Percentiles rank a stretch among this genome's conserved stretches.
These are phyloP conservation scores for Penicillium paradoxum DNA, from an alignment of 495 filamentous ascomycete genomes.

Conservation along the genomic window DNA sequence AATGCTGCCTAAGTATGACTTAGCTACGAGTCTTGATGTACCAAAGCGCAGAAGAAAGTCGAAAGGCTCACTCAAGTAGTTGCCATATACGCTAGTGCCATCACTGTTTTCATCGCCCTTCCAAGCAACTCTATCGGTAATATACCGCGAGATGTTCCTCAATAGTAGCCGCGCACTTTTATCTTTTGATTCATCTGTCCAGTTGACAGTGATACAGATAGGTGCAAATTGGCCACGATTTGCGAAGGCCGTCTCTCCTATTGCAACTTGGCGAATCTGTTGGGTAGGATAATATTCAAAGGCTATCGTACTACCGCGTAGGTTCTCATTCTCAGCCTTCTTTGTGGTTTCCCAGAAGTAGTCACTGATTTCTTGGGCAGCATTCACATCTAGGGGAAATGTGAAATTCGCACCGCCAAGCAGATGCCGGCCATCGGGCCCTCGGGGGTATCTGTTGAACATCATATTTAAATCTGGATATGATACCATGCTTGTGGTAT, in stretches of 20 bases:
- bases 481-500: background rate
- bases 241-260: background rate
- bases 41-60: background rate
- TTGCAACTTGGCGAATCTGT: background rate
- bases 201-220: conserved; percentile 1
- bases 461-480: conserved; percentile 3
- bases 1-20: background rate
- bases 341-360: conserved; percentile 3
- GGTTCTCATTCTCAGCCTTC: background rate
- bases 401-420: conserved; percentile 3
- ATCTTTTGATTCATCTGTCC: conserved; percentile 1
- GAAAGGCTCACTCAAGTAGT: conserved; percentile 24
- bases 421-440: background rate
- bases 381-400: background rate
- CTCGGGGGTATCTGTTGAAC: conserved; percentile 4
- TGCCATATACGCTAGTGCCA: conserved; percentile 32
- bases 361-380: background rate
- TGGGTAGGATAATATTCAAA: conserved; percentile 2
- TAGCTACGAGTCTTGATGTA: background rate
- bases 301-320: background rate
- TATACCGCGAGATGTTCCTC: background rate
- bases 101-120: conserved; percentile 5
- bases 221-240: conserved; percentile 5
- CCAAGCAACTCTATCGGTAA: background rate
- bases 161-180: background rate